These are phyloP conservation scores for Penicillium antarcticum DNA, from an alignment of 495 filamentous ascomycete species.

Conservation along the genomic window DNA sequence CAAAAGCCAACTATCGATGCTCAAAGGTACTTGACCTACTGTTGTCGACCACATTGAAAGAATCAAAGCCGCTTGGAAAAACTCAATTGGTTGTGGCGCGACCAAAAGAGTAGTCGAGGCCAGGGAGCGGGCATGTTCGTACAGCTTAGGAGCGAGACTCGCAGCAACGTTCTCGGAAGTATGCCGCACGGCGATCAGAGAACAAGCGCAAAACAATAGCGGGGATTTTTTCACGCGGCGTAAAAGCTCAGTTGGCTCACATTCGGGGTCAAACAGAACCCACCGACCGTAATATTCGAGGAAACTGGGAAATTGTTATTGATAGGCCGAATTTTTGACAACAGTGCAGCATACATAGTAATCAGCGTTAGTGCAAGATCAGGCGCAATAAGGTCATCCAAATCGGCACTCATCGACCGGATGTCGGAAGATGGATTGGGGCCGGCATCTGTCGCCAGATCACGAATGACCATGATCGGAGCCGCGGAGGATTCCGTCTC, in stretches of 20 bases:
- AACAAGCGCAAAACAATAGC: conserved; percentile 38
- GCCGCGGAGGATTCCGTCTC: conserved; percentile 24
- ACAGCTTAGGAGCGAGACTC: conserved; percentile 35
- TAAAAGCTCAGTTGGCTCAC: conserved; percentile 21
- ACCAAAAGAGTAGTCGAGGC: conserved; percentile 31
- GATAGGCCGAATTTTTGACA: background rate
- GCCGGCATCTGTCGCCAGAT: conserved; percentile 32
- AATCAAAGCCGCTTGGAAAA: conserved; percentile 44
- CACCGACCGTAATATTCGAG: conserved; percentile 40
- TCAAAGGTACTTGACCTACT: conserved; percentile 42
- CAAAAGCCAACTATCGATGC: conserved; percentile 47
- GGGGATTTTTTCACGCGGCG: conserved; percentile 31
- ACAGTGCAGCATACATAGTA: conserved; percentile 18
- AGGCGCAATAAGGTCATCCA: conserved; percentile 22
- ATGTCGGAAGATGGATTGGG: conserved; percentile 22
- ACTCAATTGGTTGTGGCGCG: conserved; percentile 39
- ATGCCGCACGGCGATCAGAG: conserved; percentile 44
- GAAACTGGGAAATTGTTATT: conserved; percentile 9
- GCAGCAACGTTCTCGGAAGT: conserved; percentile 36
- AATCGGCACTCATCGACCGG: conserved; percentile 1
- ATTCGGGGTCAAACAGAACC: conserved; percentile 34
- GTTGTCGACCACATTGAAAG: conserved; percentile 48
- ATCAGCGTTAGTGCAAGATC: conserved; percentile 20
- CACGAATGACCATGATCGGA: conserved; percentile 33
- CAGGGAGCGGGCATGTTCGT: conserved; percentile 34